Percentiles rank a stretch among this genome's conserved stretches.
Conservation (phyloP, 345 rosid species). For the Barbarea vulgaris region DNA sequence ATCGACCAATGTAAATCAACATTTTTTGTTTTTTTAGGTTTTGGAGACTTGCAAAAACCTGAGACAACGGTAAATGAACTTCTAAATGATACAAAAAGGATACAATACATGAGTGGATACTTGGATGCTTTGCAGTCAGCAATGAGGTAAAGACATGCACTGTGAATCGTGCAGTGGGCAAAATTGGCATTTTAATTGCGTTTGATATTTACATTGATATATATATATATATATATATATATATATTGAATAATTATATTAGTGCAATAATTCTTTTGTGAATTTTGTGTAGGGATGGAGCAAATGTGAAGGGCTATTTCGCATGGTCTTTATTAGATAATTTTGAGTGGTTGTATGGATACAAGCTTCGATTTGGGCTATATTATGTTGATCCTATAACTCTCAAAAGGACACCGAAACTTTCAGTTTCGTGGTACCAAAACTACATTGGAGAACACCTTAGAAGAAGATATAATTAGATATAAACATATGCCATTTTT, state of each 20-base stretch:
- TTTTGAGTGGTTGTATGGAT: constrained; percentile 72
- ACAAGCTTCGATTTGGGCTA: constrained; percentile 60
- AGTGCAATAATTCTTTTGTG: neutral
- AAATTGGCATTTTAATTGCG: neutral
- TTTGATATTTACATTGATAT: too few species aligned
- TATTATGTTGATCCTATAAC: constrained; percentile 58
- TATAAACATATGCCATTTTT: neutral
- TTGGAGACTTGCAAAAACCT: constrained; percentile 43
- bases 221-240: too few species aligned
- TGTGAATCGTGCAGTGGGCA: neutral
- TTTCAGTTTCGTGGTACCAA: constrained; percentile 65
- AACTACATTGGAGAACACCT: constrained; percentile 45
- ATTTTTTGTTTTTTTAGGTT: constrained; percentile 52
- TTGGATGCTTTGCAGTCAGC: constrained; percentile 51
- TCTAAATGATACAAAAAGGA: constrained; percentile 56
- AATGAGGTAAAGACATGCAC: constrained; percentile 53
- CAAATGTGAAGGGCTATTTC: constrained; percentile 75
- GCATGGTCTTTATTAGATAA: constrained; percentile 79
- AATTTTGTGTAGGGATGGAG: constrained; percentile 53
- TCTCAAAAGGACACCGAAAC: constrained; percentile 60
- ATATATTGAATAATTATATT: neutral
- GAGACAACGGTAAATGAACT: constrained; percentile 28
- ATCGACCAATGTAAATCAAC: neutral
- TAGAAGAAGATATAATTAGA: neutral
- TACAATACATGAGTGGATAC: constrained; percentile 56